Evolutionary conservation across 2,329 filamentous ascomycete genomes (phyloP), one percentile per base, ranked within the genome.

Genomic region (Neofusicoccum kwambonambiense): DNA sequence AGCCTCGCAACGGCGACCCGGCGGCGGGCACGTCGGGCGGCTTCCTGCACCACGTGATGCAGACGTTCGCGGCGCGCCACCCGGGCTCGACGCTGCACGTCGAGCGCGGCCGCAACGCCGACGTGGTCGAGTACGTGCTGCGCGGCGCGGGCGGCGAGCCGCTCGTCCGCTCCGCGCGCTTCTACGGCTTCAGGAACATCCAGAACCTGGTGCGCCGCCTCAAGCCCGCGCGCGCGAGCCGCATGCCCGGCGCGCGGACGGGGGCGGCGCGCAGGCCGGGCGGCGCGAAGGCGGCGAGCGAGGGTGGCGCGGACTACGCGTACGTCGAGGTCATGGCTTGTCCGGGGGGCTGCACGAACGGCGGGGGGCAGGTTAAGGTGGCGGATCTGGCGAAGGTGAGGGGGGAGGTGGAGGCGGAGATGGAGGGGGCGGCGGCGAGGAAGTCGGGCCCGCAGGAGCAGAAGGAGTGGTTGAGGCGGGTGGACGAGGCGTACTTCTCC

Each of bases 251-350:
- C 4, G 75, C 74, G 3, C n/a, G 44, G 31, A 22, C n/a, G 31
- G 70, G 68, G 1, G 76, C 72, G 19, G 71, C 70, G 3, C 72
- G 71, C 39, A 68, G 91, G 64, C 89, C 97, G 81, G 92, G 93
- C 1, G 93, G 92, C 1, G 91, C 62, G 2, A 69, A 88, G 2
- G 89, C 83, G 67, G 83, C 85, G 86, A 83, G 1, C 82, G 34
- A 83, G 78, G 69, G 84, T 80, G 65, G 84, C 61, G 71, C 67
- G 68, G 92, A 97, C 41, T 93, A 93, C 75, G 86, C 90, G n/a
- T 98, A 96, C 77, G 91, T 98, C 34, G 95, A 99, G 79, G 95
- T 99, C 65, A 99, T 99, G 95, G 95, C 95, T 13, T 99, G 95
- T 77, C 95, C 95, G 0, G 95, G 95, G n/a, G 95, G 95, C 3